Conservation (phyloP, 2,329 filamentous ascomycete species). For the Fusarium sp. region DNA sequence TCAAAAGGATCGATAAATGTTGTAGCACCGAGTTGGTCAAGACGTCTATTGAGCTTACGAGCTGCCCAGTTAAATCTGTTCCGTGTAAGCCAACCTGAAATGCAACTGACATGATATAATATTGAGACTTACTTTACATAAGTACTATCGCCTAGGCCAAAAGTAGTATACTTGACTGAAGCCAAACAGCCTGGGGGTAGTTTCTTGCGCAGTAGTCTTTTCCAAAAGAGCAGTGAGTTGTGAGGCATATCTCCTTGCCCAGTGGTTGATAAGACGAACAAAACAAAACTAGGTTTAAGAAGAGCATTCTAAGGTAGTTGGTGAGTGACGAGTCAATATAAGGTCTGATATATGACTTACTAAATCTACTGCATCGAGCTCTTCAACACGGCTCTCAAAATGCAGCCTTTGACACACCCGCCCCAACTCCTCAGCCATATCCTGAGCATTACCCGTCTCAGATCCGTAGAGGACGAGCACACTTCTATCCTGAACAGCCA, state of each 20-base stretch:
- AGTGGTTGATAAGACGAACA: constrained; percentile 92
- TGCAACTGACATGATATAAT: neutral
- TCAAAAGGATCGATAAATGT: constrained; percentile 85
- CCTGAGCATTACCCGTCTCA: constrained; percentile 94
- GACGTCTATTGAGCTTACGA: constrained; percentile 86
- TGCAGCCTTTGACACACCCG: constrained; percentile 81
- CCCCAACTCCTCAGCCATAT: constrained; percentile 88
- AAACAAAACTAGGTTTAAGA: constrained; percentile 69
- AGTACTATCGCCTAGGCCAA: constrained; percentile 94
- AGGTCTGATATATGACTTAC: constrained; percentile 65
- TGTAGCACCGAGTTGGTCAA: constrained; percentile 85
- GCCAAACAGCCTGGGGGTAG: constrained; percentile 79
- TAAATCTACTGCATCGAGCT: constrained; percentile 82
- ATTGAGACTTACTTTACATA: constrained; percentile 80
- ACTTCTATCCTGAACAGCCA: constrained; percentile 55
- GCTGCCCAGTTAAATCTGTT: constrained; percentile 91
- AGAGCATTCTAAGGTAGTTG: constrained; percentile 63
- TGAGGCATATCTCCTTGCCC: constrained; percentile 94
- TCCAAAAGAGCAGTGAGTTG: constrained; percentile 89
- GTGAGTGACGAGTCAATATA: constrained; percentile 19
- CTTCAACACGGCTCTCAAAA: constrained; percentile 81
- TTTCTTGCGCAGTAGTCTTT: constrained; percentile 82
- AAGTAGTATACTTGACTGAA: constrained; percentile 82
- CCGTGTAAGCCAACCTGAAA: constrained; percentile 2
- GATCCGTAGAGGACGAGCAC: constrained; percentile 89